Conservation (phyloP, 2,329 filamentous ascomycete species). For the Exophiala phaeomuriformis region DNA sequence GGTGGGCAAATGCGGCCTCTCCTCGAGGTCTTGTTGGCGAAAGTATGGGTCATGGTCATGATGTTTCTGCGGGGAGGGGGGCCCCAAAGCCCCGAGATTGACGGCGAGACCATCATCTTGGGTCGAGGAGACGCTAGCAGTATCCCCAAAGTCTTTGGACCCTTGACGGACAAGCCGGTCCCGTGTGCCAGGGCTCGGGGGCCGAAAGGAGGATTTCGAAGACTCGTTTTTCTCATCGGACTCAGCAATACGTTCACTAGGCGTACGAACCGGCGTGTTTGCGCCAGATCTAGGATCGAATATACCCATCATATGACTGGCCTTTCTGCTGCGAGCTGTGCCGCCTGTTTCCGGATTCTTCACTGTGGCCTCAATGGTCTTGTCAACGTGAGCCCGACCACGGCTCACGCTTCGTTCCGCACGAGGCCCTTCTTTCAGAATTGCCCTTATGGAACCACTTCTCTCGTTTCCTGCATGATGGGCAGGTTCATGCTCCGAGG, state of each 20-base stretch:
- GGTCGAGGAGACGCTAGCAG: background rate
- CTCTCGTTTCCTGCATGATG: constrained; percentile 20
- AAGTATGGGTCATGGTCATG: constrained; percentile 27
- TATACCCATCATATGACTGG: constrained; percentile 57
- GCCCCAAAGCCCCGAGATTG: background rate
- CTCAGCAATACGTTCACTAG: constrained; percentile 6
- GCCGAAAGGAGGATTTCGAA: constrained; percentile 9
- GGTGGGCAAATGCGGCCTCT: constrained; percentile 38
- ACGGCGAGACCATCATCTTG: constrained; percentile 1
- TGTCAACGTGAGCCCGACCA: constrained; percentile 47
- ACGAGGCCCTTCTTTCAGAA: constrained; percentile 24
- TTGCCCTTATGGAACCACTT: constrained; percentile 25
- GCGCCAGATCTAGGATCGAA: constrained; percentile 42
- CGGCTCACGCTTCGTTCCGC: constrained; percentile 37
- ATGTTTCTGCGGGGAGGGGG: constrained; percentile 6
- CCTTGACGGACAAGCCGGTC: background rate
- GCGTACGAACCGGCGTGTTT: constrained; percentile 1
- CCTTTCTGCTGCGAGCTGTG: constrained; percentile 56
- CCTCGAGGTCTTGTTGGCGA: constrained; percentile 29
- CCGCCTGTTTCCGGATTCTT: constrained; percentile 49
- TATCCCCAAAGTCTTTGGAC: constrained; percentile 10
- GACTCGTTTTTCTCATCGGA: background rate
- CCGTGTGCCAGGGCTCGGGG: constrained; percentile 11
- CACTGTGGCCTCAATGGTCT: constrained; percentile 57
- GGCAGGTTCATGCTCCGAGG: constrained; percentile 24